These are phyloP conservation scores for Candida pseudofarinosa DNA, from an alignment of 805 yeast species.

Conservation along the genomic window DNA sequence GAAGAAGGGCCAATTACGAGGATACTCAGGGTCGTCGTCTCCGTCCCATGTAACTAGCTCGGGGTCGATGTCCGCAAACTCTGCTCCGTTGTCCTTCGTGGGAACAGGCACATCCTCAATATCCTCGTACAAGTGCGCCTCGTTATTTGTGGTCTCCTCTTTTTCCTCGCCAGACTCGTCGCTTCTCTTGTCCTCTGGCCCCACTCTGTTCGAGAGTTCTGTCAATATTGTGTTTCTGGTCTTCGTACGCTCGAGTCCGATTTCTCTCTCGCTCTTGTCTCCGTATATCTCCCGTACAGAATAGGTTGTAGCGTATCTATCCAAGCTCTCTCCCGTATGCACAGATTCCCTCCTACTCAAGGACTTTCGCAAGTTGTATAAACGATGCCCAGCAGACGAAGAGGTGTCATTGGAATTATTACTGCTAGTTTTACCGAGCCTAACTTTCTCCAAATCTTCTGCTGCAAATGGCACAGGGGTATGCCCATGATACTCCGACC, in stretches of 20 bases:
- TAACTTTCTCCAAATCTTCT: neutral
- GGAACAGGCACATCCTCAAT: conserved; percentile 31
- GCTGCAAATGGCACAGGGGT: neutral
- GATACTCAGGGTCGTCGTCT: conserved; percentile 54
- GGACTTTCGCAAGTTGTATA: neutral
- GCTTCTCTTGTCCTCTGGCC: conserved; percentile 7
- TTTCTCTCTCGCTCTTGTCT: conserved; percentile 29
- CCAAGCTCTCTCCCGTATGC: neutral
- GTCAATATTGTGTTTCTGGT: conserved; percentile 43
- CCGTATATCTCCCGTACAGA: conserved; percentile 40
- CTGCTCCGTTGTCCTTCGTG: conserved; percentile 45
- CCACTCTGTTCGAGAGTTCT: conserved; percentile 26
- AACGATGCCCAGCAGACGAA: neutral
- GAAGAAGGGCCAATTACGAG: conserved; percentile 54
- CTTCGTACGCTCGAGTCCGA: conserved; percentile 38
- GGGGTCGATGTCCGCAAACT: conserved; percentile 54
- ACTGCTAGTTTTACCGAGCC: neutral
- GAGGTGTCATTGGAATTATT: neutral
- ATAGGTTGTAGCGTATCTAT: conserved; percentile 12
- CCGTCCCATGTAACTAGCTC: conserved; percentile 69
- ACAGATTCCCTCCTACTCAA: neutral
- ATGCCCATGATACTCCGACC: neutral
- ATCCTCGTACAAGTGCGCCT: conserved; percentile 7
- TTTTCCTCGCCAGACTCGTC: conserved; percentile 5
- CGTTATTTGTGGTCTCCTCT: conserved; percentile 4